Evolutionary conservation across 176 grass and related monocot species (phyloP).

Genomic region (Panicum miliaceum): DNA sequence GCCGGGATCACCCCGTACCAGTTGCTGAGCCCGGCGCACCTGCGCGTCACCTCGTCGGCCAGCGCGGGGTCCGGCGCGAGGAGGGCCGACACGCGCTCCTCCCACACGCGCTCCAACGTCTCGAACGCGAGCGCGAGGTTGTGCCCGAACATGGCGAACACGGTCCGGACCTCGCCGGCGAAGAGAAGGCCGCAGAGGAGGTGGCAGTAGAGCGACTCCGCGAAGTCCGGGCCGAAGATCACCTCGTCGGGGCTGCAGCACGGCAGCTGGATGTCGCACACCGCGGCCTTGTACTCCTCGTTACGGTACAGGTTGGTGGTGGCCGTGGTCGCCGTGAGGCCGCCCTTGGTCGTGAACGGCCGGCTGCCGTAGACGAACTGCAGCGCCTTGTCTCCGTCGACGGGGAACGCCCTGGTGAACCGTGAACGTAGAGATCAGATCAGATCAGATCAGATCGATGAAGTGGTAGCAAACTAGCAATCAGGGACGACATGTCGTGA

Average conservation of each 20-base stretch:
- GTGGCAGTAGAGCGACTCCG: constrained; percentile 87
- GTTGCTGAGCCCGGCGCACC: constrained; percentile 41
- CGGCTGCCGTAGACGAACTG: constrained; percentile 89
- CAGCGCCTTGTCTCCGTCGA: constrained; percentile 72
- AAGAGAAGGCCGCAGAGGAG: constrained; percentile 75
- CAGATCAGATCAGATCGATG: no score
- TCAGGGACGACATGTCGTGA: no score
- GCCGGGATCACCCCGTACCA: constrained; percentile 78
- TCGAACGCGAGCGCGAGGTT: constrained; percentile 81
- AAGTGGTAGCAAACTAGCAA: no score
- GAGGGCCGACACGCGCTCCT: constrained; percentile 68
- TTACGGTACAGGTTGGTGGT: constrained; percentile 79
- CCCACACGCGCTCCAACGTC: constrained; percentile 66
- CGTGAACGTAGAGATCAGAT: not conserved
- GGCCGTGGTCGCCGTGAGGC: constrained; percentile 67
- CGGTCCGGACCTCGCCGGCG: constrained; percentile 60
- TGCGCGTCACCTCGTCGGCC: constrained; percentile 60
- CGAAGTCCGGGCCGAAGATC: constrained; percentile 72
- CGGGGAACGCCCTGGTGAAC: constrained; percentile 65
- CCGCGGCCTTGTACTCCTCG: constrained; percentile 51
- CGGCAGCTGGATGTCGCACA: constrained; percentile 63
- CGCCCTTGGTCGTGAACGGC: constrained; percentile 64
- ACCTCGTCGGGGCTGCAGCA: constrained; percentile 75
- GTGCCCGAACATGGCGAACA: constrained; percentile 80
- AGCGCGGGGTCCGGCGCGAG: constrained; percentile 59